phyloP scores from a whole-genome alignment of 345 rosid genomes.

The Eucalyptus brandiana region DNA sequence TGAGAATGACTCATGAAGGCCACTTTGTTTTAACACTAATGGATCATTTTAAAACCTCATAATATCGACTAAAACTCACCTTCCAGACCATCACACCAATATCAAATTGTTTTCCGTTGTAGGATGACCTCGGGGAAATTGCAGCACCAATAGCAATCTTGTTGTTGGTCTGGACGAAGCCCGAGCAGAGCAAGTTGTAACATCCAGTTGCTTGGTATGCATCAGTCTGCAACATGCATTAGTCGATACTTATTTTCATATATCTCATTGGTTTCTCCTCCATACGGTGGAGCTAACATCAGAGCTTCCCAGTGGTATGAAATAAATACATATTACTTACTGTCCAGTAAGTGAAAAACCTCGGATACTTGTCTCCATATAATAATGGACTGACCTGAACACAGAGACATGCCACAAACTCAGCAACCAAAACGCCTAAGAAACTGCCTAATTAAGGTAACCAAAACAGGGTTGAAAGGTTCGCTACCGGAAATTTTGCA shows the following conservation, averaged over 20 bases:
- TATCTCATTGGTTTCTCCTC: not conserved
- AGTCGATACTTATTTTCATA: not conserved
- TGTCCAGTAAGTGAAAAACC: slow-evolving; percentile 98
- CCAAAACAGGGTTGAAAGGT: not conserved
- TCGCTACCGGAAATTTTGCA: not conserved
- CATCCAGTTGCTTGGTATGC: slow-evolving; percentile 98
- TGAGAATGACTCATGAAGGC: not conserved
- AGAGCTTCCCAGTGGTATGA: not conserved
- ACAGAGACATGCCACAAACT: not conserved
- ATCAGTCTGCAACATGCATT: slow-evolving; percentile 53
- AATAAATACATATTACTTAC: slow-evolving; percentile 14
- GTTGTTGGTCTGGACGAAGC: slow-evolving; percentile 92
- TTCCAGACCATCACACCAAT: slow-evolving; percentile 92
- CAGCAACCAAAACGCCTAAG: not conserved
- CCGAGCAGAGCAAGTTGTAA: slow-evolving; percentile 95
- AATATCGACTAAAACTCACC: slow-evolving; percentile 26
- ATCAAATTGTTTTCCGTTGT: slow-evolving; percentile 76
- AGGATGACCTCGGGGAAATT: slow-evolving; percentile 89
- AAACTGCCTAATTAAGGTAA: not conserved
- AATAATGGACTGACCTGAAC: slow-evolving; percentile 92
- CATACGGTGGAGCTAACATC: not conserved
- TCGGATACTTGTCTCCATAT: slow-evolving; percentile 89
- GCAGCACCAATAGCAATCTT: slow-evolving; percentile 96
- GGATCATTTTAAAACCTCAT: not conserved
- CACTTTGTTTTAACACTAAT: not conserved